Evolutionary conservation across 257 asterid genomes (phyloP), one percentile per base, ranked within the genome.

Genomic region (Salvia miltiorrhiza): DNA sequence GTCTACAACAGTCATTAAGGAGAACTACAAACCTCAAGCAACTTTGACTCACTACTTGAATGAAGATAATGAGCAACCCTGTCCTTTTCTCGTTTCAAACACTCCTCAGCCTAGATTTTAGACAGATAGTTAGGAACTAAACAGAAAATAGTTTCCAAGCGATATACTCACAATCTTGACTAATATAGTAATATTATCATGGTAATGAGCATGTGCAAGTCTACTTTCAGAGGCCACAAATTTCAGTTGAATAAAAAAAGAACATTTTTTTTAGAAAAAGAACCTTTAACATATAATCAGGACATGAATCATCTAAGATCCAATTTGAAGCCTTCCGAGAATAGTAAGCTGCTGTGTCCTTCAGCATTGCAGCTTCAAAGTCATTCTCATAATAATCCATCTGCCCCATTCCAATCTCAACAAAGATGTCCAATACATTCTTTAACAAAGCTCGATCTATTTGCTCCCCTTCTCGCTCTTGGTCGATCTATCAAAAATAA

Each of bases 401-500:
- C 82, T 76, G 86, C 44, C 97, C 97, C 98, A 92, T 87, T 67
- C 99, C 97, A 64, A 94, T 92, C 80, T 94, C 99, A 69, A 94
- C 98, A 79, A 94, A 94, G 73, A 94, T 91, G 78, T 94, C 98
- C 30, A 94, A 74, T 33, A 94, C 92, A 82, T 92, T 94, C 84
- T 94, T 94, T 69, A 94, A 63, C 66, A 91, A 77, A 63, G 99
- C 97, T 73, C 97, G 84, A 65, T 94, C 98, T 74, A 94, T 94
- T 77, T 89, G 98, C 81, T 89, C 96, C 45, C 99, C 98, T 78
- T 94, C 99, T 23, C 99, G 90, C 87, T 94, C 99, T 83, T 88
- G 97, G 76, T 93, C 95, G 77, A 88, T 90, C 99, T 90, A 71
- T 53, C 67, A 60, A 63, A 47, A 35, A 44, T 47, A 63, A 39